A percentile compares a stretch with the other conserved stretches of the same genome.
These are phyloP conservation scores for Arabis alpina DNA, from an alignment of 345 rosid genomes.

Conservation along the genomic window DNA sequence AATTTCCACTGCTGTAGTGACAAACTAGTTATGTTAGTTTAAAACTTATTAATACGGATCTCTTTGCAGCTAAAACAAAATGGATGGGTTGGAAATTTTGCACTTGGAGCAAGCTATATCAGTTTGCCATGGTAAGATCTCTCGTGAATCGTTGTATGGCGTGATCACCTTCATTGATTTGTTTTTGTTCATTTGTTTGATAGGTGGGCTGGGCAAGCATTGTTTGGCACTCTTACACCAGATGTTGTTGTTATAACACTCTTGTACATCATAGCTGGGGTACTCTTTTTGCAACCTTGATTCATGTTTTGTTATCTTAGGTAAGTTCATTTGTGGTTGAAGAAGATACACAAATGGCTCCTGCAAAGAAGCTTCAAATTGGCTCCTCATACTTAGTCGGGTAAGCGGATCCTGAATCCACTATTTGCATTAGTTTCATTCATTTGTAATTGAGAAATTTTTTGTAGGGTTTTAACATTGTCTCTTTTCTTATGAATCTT, in stretches of 20 bases:
- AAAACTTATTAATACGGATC: slow-evolving; percentile 22
- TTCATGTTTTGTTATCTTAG: neutral
- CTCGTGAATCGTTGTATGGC: slow-evolving; percentile 1
- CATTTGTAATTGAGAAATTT: too few relatives aligned
- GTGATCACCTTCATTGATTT: slow-evolving; percentile 8
- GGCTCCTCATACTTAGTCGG: too few relatives aligned
- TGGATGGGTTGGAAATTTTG: slow-evolving; percentile 98
- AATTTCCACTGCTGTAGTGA: neutral
- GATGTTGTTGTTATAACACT: slow-evolving; percentile 92
- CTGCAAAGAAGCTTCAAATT: too few relatives aligned
- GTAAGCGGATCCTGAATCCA: too few relatives aligned
- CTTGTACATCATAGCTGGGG: slow-evolving; percentile 97
- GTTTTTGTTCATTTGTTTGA: slow-evolving; percentile 22
- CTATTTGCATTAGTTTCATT: too few relatives aligned
- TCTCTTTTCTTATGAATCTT: neutral
- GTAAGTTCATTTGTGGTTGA: too few relatives aligned
- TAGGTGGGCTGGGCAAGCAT: slow-evolving; percentile 99
- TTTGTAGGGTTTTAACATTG: neutral
- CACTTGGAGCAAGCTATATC: slow-evolving; percentile 95
- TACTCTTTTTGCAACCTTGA: slow-evolving; percentile 43
- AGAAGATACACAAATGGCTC: too few relatives aligned
- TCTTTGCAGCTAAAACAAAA: slow-evolving; percentile 94
- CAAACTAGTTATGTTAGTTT: too few relatives aligned
- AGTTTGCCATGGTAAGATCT: slow-evolving; percentile 86
- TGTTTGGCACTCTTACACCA: slow-evolving; percentile 94